Base-by-base conservation (phyloP, 768 basidiomycete genomes). In the Cyathus striatus region DNA sequence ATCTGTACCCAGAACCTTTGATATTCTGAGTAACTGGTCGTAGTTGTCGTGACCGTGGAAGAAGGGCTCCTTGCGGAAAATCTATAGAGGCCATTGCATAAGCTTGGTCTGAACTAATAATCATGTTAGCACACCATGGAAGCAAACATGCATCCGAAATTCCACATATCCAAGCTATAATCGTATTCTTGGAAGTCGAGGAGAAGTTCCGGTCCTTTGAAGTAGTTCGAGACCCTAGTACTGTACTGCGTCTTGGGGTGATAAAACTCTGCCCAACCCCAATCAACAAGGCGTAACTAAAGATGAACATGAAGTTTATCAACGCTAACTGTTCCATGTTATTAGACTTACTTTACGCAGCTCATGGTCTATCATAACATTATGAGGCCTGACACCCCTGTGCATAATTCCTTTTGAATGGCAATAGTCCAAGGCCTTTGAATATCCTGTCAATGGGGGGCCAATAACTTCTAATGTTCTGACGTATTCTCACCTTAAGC, bases 41-140 rank as follows among this genome's bases (percentile, higher is more conserved):
- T 95, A 95, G 65, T 98, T 98, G 66, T 98, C 94, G 59, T 96
- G 94, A 13, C 95, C 95, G 57, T 98, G 95, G 79, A 98, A 98
- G 72, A 97, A 96, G 18, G 95, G 95, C 62, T 97, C 95, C 63
- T 97, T 97, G 53, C 95, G 83, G 80, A 98, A 97, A 56, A 98
- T 97, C 94, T 97, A 42, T 20, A 40, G 40, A 41, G 30, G 42
- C 20, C 35, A n/a, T n/a, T 9, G 9, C 9, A 30, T 9, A n/a
- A 9, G n/a, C 9, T n/a, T n/a, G n/a, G n/a, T 9, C 9, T 30
- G n/a, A n/a, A 30, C 9, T 9, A 30, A 9, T 9, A 9, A 9
- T 30, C n/a, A 30, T 30, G 6, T 14, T 21, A 41, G 42, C 76
- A 52, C 58, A 95, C 94, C 94, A 98, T 97, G n/a, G 90, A 91